Evolutionary conservation across 495 filamentous ascomycete genomes (phyloP).

Genomic region (Penicillium diatomitis): DNA sequence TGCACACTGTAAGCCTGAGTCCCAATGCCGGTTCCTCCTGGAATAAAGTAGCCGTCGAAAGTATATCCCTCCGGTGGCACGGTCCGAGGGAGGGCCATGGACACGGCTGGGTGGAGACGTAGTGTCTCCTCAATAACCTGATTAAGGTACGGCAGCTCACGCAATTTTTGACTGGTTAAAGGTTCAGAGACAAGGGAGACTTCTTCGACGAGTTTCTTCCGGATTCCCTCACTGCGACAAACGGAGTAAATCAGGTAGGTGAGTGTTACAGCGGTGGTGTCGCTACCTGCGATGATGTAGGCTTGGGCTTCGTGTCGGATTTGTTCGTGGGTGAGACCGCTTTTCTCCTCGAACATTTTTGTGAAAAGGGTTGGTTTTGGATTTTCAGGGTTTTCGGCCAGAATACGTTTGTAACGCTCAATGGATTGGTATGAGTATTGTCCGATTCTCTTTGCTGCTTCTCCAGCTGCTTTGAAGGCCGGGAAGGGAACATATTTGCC

Average conservation of each 20-base stretch:
- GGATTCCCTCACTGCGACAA: conserved; percentile 19
- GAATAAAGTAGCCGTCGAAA: conserved; percentile 22
- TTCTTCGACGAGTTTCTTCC: conserved; percentile 32
- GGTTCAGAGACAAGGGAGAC: conserved; percentile 23
- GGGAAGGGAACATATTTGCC: conserved; percentile 9
- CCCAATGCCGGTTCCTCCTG: conserved; percentile 21
- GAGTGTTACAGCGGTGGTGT: conserved; percentile 39
- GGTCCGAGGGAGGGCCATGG: conserved; percentile 32
- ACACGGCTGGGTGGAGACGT: conserved; percentile 43
- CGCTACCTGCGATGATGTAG: conserved; percentile 44
- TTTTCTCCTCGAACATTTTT: conserved; percentile 32
- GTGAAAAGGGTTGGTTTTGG: conserved; percentile 38
- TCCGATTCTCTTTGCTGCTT: conserved; percentile 37
- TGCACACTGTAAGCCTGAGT: conserved; percentile 39
- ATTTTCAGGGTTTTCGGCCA: conserved; percentile 28
- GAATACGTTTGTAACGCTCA: conserved; percentile 28
- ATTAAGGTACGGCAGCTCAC: conserved; percentile 31
- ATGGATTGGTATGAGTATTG: conserved; percentile 32
- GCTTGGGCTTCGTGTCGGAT: conserved; percentile 31
- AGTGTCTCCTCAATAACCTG: conserved; percentile 41
- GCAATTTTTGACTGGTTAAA: conserved; percentile 26
- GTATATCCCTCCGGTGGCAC: conserved; percentile 20
- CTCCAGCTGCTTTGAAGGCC: conserved; percentile 27
- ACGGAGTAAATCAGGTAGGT: conserved; percentile 36
- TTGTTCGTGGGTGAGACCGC: conserved; percentile 28